Percentiles rank a stretch among this genome's conserved stretches.
These are phyloP conservation scores for Aspergillus intermedius DNA, from an alignment of 2,329 filamentous ascomycete species.

Conservation along the genomic window DNA sequence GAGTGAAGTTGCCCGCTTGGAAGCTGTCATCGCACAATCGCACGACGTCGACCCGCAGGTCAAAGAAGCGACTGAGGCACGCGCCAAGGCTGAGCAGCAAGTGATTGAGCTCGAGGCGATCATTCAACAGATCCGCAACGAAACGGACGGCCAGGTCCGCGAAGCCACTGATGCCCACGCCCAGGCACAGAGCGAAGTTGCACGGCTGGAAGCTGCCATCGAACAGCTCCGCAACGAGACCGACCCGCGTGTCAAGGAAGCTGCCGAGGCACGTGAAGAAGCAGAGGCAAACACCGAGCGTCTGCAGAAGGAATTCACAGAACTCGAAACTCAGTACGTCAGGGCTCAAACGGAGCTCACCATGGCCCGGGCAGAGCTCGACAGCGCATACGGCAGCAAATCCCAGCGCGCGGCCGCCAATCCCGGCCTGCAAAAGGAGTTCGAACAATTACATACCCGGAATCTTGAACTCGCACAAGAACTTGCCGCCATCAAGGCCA, in stretches of 20 bases:
- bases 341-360: constrained; percentile 71
- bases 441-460: constrained; percentile 48
- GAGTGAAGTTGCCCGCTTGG: constrained; percentile 21
- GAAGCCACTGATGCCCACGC: constrained; percentile 15
- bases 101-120: constrained; percentile 22
- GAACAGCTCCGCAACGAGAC: constrained; percentile 27
- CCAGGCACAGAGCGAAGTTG: constrained; percentile 16
- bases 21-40: constrained; percentile 25
- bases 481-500: constrained; percentile 37
- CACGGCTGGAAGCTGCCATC: constrained; percentile 18
- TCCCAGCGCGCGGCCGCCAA: constrained; percentile 58
- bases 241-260: constrained; percentile 24
- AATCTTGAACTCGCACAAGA: constrained; percentile 44
- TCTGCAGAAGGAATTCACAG: constrained; percentile 45
- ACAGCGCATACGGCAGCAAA: constrained; percentile 82
- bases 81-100: constrained; percentile 22
- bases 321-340: constrained; percentile 58
- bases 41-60: constrained; percentile 15
- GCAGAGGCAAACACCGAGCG: constrained; percentile 34
- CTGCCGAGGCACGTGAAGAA: constrained; percentile 20
- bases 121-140: constrained; percentile 16
- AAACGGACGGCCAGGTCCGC: constrained; percentile 14
- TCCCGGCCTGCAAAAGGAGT: constrained; percentile 53
- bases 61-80: constrained; percentile 18
- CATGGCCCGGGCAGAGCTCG: constrained; percentile 84